Percentiles rank a stretch among this genome's conserved stretches.
These are phyloP conservation scores for Calocybe gangraenosa DNA, from an alignment of 768 basidiomycete species.

Conservation along the genomic window DNA sequence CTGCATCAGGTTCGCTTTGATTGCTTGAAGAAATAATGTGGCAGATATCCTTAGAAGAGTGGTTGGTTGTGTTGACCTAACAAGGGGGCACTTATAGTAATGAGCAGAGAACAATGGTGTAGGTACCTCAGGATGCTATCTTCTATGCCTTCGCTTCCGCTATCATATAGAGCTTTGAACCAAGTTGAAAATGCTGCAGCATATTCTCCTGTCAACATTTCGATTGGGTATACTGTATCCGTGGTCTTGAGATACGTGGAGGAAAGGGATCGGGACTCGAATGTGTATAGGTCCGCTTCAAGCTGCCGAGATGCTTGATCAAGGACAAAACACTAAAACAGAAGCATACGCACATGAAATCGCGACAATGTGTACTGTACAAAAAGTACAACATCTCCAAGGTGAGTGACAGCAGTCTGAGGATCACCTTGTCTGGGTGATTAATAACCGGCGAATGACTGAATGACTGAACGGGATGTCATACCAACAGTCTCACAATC, in stretches of 20 bases:
- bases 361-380: conserved; percentile 60
- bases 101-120: neutral
- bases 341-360: conserved; percentile 46
- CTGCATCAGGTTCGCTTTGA: conserved; percentile 38
- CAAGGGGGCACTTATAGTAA: neutral
- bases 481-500: conserved; percentile 79
- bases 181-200: conserved; percentile 47
- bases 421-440: conserved; percentile 58
- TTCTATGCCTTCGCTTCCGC: conserved; percentile 75
- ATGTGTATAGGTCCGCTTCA: conserved; percentile 39
- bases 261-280: conserved; percentile 42
- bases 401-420: conserved; percentile 73
- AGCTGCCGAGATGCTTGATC: conserved; percentile 37
- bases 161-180: conserved; percentile 79
- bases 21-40: conserved; percentile 62
- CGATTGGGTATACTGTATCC: conserved; percentile 35
- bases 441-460: neutral
- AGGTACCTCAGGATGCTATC: conserved; percentile 65
- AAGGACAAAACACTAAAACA: neutral
- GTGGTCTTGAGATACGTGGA: conserved; percentile 49
- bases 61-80: conserved; percentile 68
- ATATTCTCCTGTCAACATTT: conserved; percentile 41
- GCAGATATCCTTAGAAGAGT: conserved; percentile 64
- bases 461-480: conserved; percentile 20
- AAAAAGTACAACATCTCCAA: conserved; percentile 79